Evolutionary conservation across 768 basidiomycete species (phyloP).

Genomic region (Cubamyces sp.): DNA sequence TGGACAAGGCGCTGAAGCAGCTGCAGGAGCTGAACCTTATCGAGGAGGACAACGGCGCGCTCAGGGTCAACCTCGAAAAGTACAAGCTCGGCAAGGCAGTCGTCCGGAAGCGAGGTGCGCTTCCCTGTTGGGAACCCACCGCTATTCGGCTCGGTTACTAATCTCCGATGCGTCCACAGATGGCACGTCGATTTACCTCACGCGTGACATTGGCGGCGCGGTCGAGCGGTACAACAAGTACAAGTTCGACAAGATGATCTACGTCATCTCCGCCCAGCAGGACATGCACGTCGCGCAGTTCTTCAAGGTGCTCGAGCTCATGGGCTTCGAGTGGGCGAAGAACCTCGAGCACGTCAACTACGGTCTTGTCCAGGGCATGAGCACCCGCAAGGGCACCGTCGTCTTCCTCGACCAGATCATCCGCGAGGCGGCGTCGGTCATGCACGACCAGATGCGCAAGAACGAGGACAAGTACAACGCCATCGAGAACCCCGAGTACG

Average conservation of each 20-base stretch:
- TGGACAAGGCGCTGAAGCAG: constrained; percentile 69
- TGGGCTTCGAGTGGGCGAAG: constrained; percentile 88
- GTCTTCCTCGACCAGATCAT: constrained; percentile 95
- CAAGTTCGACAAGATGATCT: constrained; percentile 92
- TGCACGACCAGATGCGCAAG: constrained; percentile 96
- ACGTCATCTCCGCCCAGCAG: constrained; percentile 87
- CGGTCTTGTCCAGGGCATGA: constrained; percentile 94
- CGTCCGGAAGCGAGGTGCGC: constrained; percentile 78
- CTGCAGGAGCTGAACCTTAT: constrained; percentile 77
- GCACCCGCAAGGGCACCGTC: constrained; percentile 88
- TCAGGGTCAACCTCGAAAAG: constrained; percentile 84
- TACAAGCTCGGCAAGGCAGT: constrained; percentile 93
- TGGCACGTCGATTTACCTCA: constrained; percentile 92
- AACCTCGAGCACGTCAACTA: constrained; percentile 88
- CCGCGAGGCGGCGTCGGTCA: constrained; percentile 81
- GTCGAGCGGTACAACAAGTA: constrained; percentile 92
- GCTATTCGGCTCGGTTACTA: neutral
- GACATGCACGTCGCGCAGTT: constrained; percentile 89
- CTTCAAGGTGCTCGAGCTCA: constrained; percentile 90
- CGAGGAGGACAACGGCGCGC: constrained; percentile 77
- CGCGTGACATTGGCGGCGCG: constrained; percentile 93
- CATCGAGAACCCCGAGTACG: constrained; percentile 84
- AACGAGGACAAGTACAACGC: constrained; percentile 92
- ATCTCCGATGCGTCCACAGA: constrained; percentile 48
- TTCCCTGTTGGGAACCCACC: neutral